Conservation (phyloP, 495 filamentous ascomycete genomes). For the Xylona heveae region DNA sequence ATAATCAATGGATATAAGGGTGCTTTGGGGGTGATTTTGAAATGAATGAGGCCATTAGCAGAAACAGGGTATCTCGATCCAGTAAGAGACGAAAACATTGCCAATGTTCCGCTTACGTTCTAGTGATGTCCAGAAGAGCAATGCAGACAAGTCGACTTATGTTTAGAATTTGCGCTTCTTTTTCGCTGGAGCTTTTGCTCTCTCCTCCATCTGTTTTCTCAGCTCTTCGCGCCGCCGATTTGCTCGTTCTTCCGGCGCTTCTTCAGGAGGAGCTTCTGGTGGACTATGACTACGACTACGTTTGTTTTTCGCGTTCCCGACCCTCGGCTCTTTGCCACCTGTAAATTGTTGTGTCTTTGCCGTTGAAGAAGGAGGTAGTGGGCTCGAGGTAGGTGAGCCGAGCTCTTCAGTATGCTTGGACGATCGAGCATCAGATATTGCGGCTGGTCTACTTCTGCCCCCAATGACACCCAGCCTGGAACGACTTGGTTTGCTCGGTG, state of each 20-base stretch:
- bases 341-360: neutral
- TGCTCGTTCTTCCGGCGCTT: slow-evolving; percentile 16
- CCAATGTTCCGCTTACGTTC: no score
- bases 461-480: neutral
- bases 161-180: slow-evolving; percentile 16
- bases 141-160: neutral
- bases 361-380: neutral
- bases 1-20: no score
- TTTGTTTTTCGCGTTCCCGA: neutral
- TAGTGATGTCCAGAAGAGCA: no score
- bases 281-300: neutral
- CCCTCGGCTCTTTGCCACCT: neutral
- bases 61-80: no score
- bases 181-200: slow-evolving; percentile 14
- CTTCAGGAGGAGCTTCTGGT: slow-evolving; percentile 4
- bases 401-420: no score
- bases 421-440: no score
- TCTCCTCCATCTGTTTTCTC: slow-evolving; percentile 15
- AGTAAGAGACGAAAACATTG: no score
- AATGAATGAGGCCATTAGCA: no score
- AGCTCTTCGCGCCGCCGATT: slow-evolving; percentile 15
- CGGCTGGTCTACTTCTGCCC: neutral
- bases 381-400: no score
- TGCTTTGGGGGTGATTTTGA: no score
- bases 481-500: neutral